Evolutionary conservation across 768 basidiomycete species (phyloP), one percentile per base, ranked within the genome.

Genomic region (Galerina sulciceps): DNA sequence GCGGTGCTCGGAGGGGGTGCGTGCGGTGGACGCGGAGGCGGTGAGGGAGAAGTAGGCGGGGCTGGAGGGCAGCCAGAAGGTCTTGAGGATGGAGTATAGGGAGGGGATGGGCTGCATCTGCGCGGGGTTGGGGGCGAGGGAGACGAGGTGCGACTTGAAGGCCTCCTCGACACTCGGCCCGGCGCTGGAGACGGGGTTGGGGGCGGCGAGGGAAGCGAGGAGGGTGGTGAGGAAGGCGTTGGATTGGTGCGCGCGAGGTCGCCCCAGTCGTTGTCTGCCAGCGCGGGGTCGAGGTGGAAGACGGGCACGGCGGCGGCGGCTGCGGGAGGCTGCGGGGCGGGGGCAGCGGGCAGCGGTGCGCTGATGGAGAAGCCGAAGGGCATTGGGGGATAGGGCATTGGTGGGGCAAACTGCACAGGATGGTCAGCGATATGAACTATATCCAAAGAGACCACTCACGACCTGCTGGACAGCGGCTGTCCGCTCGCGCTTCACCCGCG

Each of bases 31-130:
- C 0, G 88, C 81, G 1, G 89, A 90, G 22, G 89, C 88, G 10
- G 90, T 91, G 38, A 91, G 78, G 0, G 86, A 84, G 63, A 91
- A 90, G 66, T 91, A 93, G 0, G 86, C 79, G 0, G 91, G 90
- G 0, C 90, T 91, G 0, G 85, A 86, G 0, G 91, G 91, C 13
- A 93, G 78, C 91, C 91, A 93, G 63, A 93, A 93, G 0, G 91
- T 91, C 69, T 90, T 91, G 41, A 93, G 77, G 59, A 90, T 83
- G 6, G 87, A 88, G 69, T 93, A 93, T 0, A 92, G 75, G 0
- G 86, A 83, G 0, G 91, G 90, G 36, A 89, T 87, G 13, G 82
- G 71, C 50, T 84, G 80, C 15, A 74, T 72, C 64, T 81, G 80
- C 42, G 73, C 71, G 26, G 76, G 66, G 18, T 76, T 82, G 0